Evolutionary conservation across 2,329 filamentous ascomycete species (phyloP).

Genomic region (Tricladium varicosporioides): DNA sequence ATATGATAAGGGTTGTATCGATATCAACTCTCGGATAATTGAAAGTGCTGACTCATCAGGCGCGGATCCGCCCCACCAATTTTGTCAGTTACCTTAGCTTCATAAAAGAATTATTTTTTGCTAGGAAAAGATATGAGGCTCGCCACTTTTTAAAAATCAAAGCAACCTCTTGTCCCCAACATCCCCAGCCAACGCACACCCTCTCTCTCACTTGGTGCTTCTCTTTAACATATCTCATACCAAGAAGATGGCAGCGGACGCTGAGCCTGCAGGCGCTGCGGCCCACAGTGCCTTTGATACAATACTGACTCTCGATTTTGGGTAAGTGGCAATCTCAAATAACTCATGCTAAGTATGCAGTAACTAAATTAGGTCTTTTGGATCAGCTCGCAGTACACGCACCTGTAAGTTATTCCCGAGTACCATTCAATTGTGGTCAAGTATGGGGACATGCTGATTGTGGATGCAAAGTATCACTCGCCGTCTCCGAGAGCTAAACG

Average conservation of each 20-base stretch:
- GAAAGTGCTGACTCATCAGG: not conserved
- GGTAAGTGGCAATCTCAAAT: conserved; percentile 1
- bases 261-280: not conserved
- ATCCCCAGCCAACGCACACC: not conserved
- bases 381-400: conserved; percentile 13
- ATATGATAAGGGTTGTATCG: no score
- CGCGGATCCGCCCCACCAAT: no score
- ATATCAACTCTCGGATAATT: not conserved
- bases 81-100: no score
- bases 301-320: not conserved
- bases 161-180: not conserved
- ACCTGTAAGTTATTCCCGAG: conserved; percentile 8
- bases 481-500: conserved; percentile 65
- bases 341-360: not conserved
- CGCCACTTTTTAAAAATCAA: not conserved
- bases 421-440: conserved; percentile 5
- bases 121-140: not conserved
- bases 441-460: conserved; percentile 7
- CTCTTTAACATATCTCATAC: not conserved
- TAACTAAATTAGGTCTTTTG: not conserved
- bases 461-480: conserved; percentile 47
- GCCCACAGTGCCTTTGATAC: not conserved
- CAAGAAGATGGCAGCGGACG: not conserved
- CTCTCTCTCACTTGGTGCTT: not conserved
- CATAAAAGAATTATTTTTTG: no score